These are phyloP conservation scores for Termitomyces sp. DNA, from an alignment of 768 basidiomycete species.

Conservation along the genomic window DNA sequence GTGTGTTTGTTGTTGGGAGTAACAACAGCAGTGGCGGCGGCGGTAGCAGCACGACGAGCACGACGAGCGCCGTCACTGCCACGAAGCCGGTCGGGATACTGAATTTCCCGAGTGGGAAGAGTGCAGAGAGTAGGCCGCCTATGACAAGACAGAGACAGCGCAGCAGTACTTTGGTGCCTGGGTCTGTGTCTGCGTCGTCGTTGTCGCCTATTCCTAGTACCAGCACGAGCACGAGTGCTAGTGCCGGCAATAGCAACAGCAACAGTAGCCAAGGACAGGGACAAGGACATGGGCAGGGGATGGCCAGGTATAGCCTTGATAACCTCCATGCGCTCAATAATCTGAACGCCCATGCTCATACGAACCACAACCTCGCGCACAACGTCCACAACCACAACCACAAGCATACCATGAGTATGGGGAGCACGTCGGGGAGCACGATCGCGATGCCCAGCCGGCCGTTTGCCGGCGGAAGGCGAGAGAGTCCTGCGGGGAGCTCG, in stretches of 20 bases:
- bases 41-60: not conserved
- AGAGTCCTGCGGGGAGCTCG: conserved; percentile 73
- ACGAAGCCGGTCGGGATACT: conserved; percentile 3
- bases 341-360: conserved; percentile 5
- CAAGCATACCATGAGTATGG: not conserved
- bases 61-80: conserved; percentile 11
- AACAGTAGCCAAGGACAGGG: not conserved
- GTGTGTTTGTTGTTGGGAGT: no score
- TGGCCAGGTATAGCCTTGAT: not conserved
- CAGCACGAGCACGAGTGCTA: not conserved
- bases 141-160: conserved; percentile 29
- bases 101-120: not conserved
- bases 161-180: conserved; percentile 36
- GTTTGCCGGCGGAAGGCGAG: conserved; percentile 46
- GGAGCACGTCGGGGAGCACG: not conserved
- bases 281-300: not conserved
- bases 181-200: conserved; percentile 7
- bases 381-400: conserved; percentile 3
- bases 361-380: not conserved
- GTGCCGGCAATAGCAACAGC: not conserved
- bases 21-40: not conserved
- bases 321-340: not conserved
- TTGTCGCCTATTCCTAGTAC: not conserved
- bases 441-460: conserved; percentile 41
- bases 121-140: not conserved